Evolutionary conservation across 495 filamentous ascomycete genomes (phyloP).

Genomic region (Jackrogersella minutella): DNA sequence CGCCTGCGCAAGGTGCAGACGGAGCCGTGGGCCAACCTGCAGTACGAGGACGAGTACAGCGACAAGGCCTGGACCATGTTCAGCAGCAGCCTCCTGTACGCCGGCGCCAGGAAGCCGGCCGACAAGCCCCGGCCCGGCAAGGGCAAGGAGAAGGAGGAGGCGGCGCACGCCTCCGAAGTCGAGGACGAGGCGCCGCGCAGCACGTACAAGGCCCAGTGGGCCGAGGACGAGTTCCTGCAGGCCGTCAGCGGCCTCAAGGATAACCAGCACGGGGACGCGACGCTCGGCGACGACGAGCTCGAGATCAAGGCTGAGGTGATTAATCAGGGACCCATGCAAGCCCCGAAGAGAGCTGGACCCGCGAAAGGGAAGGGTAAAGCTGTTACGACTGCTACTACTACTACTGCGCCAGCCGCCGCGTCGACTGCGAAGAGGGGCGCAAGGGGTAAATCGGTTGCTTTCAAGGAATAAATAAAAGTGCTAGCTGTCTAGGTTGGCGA

Average conservation of each 20-base stretch:
- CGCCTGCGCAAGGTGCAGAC: slow-evolving; percentile 55
- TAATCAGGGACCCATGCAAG: slow-evolving; percentile 1
- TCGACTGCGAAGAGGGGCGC: slow-evolving; percentile 7
- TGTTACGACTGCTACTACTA: slow-evolving; percentile 19
- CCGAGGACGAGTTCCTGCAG: slow-evolving; percentile 49
- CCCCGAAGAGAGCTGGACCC: background rate
- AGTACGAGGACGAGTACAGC: slow-evolving; percentile 55
- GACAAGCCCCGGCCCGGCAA: slow-evolving; percentile 27
- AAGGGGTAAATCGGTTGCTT: slow-evolving; percentile 42
- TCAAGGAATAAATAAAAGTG: slow-evolving; percentile 24
- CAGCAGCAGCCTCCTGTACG: slow-evolving; percentile 50
- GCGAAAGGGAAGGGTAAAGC: slow-evolving; percentile 24
- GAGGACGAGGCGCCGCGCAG: slow-evolving; percentile 22
- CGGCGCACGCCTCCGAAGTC: background rate
- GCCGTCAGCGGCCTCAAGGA: slow-evolving; percentile 48
- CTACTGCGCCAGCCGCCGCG: slow-evolving; percentile 17
- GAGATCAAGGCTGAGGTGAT: slow-evolving; percentile 41
- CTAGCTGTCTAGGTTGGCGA: slow-evolving; percentile 6
- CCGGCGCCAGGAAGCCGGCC: background rate
- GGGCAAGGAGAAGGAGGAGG: slow-evolving; percentile 37
- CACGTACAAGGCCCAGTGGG: slow-evolving; percentile 51
- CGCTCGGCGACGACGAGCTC: slow-evolving; percentile 37
- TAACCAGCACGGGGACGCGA: slow-evolving; percentile 23
- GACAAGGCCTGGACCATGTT: slow-evolving; percentile 55
- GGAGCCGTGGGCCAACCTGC: slow-evolving; percentile 53